Conservation (phyloP, 352 stramenopile genomes). For the Pythium coloratum region DNA sequence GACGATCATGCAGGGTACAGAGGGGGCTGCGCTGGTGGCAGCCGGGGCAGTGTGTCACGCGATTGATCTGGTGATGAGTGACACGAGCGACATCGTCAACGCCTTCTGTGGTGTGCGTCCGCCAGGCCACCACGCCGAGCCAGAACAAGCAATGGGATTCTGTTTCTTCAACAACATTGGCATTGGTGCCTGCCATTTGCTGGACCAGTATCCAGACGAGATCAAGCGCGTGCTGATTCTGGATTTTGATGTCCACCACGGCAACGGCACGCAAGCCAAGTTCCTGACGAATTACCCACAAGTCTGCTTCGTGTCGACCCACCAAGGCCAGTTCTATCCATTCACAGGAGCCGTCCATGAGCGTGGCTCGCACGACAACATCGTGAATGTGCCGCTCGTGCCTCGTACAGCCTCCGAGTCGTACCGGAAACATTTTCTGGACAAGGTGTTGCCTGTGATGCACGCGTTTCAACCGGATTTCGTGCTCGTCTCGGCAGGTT, state of each 20-base stretch:
- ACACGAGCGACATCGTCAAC: slow-evolving; percentile 22
- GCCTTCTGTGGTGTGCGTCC: slow-evolving; percentile 70
- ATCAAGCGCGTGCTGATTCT: slow-evolving; percentile 68
- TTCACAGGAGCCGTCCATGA: slow-evolving; percentile 43
- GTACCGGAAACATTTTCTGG: slow-evolving; percentile 67
- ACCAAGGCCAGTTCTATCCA: slow-evolving; percentile 72
- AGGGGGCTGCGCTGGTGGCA: slow-evolving; percentile 34
- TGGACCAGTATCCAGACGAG: slow-evolving; percentile 37
- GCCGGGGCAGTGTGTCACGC: slow-evolving; percentile 39
- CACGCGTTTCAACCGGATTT: slow-evolving; percentile 91
- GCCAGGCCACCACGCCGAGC: slow-evolving; percentile 85
- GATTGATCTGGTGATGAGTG: slow-evolving; percentile 44
- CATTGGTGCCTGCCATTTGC: slow-evolving; percentile 61
- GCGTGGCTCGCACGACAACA: slow-evolving; percentile 70
- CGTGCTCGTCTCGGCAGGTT: slow-evolving; percentile 94
- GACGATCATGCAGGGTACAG: slow-evolving; percentile 32
- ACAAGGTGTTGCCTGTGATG: slow-evolving; percentile 84
- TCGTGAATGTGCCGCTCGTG: slow-evolving; percentile 44
- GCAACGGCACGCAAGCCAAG: slow-evolving; percentile 85
- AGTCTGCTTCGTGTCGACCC: slow-evolving; percentile 47
- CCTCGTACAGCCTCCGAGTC: slow-evolving; percentile 52
- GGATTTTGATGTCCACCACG: slow-evolving; percentile 92
- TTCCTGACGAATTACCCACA: slow-evolving; percentile 58
- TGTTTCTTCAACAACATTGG: slow-evolving; percentile 89
- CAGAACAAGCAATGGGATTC: slow-evolving; percentile 70